A percentile compares a stretch with the other conserved stretches of the same genome.
Conservation (phyloP, 1,284 basidiomycete species). For the Ceraceosorus guamensis region DNA sequence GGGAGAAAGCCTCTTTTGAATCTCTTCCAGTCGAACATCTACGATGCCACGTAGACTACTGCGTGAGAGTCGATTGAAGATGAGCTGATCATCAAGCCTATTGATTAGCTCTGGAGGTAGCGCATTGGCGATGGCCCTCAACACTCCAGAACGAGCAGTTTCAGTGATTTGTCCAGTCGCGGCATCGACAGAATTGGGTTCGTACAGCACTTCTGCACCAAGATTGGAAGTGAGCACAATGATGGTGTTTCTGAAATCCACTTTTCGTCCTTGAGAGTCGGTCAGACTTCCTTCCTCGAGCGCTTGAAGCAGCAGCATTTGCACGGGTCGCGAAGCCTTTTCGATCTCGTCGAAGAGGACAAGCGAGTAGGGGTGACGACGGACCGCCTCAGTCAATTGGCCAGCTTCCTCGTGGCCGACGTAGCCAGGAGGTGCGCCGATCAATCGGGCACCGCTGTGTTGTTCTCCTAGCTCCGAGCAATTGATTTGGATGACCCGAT, state of each 20-base stretch:
- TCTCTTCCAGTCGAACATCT: constrained; percentile 55
- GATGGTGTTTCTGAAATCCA: constrained; percentile 48
- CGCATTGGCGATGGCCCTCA: constrained; percentile 59
- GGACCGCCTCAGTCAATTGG: constrained; percentile 53
- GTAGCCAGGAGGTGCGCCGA: constrained; percentile 60
- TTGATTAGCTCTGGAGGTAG: constrained; percentile 78
- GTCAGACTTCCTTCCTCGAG: constrained; percentile 83
- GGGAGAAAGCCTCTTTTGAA: constrained; percentile 15
- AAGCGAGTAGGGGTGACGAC: constrained; percentile 46
- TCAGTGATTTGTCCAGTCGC: constrained; percentile 62
- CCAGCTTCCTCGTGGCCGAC: constrained; percentile 86
- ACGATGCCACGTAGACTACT: constrained; percentile 67
- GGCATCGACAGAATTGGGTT: constrained; percentile 59
- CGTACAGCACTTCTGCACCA: constrained; percentile 67
- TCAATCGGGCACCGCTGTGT: constrained; percentile 55
- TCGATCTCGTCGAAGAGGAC: constrained; percentile 49
- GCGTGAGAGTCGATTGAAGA: constrained; percentile 69
- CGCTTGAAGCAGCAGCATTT: constrained; percentile 79
- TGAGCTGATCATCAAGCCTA: constrained; percentile 63
- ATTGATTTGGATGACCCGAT: constrained; percentile 58
- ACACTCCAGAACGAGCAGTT: constrained; percentile 62
- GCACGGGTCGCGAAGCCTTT: constrained; percentile 84
- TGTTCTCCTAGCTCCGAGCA: constrained; percentile 53
- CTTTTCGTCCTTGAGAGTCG: constrained; percentile 43
- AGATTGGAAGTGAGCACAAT: constrained; percentile 55